Evolutionary conservation across 495 filamentous ascomycete species (phyloP).

Genomic region (Hypoxylon fuscum): DNA sequence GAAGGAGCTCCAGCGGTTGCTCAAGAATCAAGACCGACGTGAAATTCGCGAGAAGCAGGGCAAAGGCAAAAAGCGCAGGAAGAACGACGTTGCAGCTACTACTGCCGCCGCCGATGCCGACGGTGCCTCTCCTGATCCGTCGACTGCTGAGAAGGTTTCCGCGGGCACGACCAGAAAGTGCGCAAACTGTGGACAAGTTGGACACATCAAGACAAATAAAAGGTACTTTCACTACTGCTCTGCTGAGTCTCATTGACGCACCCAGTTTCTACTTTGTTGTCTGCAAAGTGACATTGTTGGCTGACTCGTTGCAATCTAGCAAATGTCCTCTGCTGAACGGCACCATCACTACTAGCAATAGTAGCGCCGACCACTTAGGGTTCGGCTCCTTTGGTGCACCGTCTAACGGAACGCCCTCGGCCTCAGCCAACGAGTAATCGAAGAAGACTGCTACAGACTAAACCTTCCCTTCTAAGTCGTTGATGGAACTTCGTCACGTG

Average conservation of each 20-base stretch:
- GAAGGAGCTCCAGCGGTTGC: slow-evolving; percentile 79
- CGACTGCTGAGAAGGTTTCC: slow-evolving; percentile 50
- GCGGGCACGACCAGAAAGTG: slow-evolving; percentile 88
- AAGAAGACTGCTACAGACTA: not conserved
- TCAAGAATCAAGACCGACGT: slow-evolving; percentile 90
- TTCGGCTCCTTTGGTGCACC: slow-evolving; percentile 63
- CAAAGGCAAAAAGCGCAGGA: slow-evolving; percentile 67
- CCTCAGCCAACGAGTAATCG: slow-evolving; percentile 25
- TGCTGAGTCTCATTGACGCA: slow-evolving; percentile 3
- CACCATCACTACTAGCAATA: slow-evolving; percentile 76
- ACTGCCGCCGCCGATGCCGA: slow-evolving; percentile 51
- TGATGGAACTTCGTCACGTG: not conserved
- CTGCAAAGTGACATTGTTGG: slow-evolving; percentile 22
- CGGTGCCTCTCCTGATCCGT: slow-evolving; percentile 56
- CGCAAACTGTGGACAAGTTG: slow-evolving; percentile 93
- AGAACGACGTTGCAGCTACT: slow-evolving; percentile 43
- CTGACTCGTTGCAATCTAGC: slow-evolving; percentile 54
- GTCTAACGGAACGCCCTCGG: slow-evolving; percentile 12
- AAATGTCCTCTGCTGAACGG: slow-evolving; percentile 93
- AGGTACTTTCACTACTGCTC: slow-evolving; percentile 66
- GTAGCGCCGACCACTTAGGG: slow-evolving; percentile 55
- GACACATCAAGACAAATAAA: slow-evolving; percentile 99
- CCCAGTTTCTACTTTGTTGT: not conserved
- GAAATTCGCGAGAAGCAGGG: slow-evolving; percentile 86
- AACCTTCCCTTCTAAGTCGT: not conserved